These are phyloP conservation scores for Collybiopsis luxurians DNA, from an alignment of 768 basidiomycete species.

Conservation along the genomic window DNA sequence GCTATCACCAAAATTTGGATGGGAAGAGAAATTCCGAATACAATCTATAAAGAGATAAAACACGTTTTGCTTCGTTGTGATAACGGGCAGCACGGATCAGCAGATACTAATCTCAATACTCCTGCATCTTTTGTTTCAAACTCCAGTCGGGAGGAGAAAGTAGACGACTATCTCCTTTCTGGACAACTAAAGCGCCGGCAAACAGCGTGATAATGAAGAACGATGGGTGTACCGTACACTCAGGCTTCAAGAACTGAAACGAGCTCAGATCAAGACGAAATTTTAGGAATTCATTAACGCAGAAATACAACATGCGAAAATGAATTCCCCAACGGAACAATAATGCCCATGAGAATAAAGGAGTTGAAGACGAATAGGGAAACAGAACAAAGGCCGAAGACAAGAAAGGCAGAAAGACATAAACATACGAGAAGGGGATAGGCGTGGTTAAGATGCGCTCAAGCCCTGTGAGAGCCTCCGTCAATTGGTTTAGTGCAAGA, in stretches of 20 bases:
- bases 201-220: no score
- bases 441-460: constrained; percentile 76
- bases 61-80: background rate
- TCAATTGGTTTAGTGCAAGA: constrained; percentile 48
- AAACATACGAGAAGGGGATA: constrained; percentile 67
- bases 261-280: no score
- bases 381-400: background rate
- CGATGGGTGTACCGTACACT: background rate
- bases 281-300: background rate
- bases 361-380: background rate
- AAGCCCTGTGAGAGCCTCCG: constrained; percentile 65
- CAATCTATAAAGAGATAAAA: background rate
- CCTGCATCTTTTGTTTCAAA: no score
- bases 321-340: background rate
- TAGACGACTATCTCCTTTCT: no score
- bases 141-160: no score
- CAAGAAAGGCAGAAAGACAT: background rate
- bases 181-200: no score
- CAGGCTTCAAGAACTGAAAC: background rate
- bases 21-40: background rate
- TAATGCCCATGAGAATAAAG: background rate
- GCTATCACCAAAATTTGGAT: no score
- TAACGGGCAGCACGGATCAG: background rate
- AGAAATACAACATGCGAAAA: background rate
- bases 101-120: no score